phyloP scores from a whole-genome alignment of 2,329 filamentous ascomycete genomes.

The Beauveria asiatica region DNA sequence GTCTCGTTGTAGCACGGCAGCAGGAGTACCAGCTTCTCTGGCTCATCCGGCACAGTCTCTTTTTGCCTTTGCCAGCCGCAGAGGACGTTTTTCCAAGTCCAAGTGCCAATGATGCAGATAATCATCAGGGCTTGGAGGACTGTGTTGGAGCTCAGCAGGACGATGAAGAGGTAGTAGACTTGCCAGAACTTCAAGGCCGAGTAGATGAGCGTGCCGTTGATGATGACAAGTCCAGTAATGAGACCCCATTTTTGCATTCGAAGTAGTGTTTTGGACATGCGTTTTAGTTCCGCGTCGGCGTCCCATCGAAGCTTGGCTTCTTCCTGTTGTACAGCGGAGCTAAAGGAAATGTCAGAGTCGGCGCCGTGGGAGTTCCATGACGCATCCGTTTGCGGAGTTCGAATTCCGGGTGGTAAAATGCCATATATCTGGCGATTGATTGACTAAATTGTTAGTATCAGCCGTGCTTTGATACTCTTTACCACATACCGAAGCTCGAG shows the following conservation, averaged over 20 bases:
- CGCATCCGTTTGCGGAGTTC: conserved; percentile 23
- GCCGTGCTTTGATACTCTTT: not conserved
- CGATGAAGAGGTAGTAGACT: conserved; percentile 34
- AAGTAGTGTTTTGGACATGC: conserved; percentile 28
- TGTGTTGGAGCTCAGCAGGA: conserved; percentile 38
- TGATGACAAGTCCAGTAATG: conserved; percentile 24
- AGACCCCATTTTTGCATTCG: conserved; percentile 31
- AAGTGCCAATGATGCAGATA: conserved; percentile 26
- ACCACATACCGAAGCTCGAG: conserved; percentile 23
- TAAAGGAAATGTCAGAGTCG: conserved; percentile 27
- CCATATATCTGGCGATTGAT: conserved; percentile 25
- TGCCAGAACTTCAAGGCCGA: conserved; percentile 30
- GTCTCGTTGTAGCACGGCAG: conserved; percentile 44
- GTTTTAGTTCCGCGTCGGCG: conserved; percentile 30
- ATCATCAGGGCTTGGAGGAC: conserved; percentile 35
- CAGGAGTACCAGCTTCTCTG: conserved; percentile 36
- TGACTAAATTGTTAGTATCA: conserved; percentile 19
- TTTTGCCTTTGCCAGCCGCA: conserved; percentile 23
- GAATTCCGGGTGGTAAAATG: conserved; percentile 22
- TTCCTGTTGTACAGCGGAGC: conserved; percentile 28
- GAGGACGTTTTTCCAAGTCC: conserved; percentile 22
- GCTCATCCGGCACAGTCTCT: conserved; percentile 27
- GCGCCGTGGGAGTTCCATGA: conserved; percentile 26
- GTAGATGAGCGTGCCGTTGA: conserved; percentile 30
- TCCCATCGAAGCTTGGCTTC: conserved; percentile 33